Conservation (phyloP, 768 basidiomycete species). For the Vararia minispora region DNA sequence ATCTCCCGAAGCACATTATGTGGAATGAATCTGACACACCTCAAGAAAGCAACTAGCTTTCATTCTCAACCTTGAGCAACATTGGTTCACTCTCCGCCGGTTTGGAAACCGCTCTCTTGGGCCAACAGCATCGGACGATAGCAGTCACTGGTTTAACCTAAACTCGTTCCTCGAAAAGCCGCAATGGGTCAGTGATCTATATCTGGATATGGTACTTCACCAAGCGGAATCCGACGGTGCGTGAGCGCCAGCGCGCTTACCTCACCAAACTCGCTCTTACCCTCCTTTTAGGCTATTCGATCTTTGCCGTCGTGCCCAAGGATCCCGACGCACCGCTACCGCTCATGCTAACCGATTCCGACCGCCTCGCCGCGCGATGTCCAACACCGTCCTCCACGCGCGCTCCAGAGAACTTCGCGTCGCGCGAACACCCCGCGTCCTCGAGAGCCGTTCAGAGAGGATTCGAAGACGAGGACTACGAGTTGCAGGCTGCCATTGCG, state of each 20-base stretch:
- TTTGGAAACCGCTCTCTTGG: slow-evolving; percentile 45
- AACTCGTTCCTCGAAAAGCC: slow-evolving; percentile 64
- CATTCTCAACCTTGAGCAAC: slow-evolving; percentile 75
- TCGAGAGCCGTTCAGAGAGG: slow-evolving; percentile 20
- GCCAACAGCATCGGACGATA: slow-evolving; percentile 29
- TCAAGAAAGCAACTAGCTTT: slow-evolving; percentile 73
- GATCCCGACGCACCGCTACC: slow-evolving; percentile 43
- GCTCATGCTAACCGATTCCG: slow-evolving; percentile 58
- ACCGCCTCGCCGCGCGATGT: slow-evolving; percentile 55
- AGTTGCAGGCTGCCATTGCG: slow-evolving; percentile 79
- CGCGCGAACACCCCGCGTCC: slow-evolving; percentile 1
- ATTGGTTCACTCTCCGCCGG: slow-evolving; percentile 83
- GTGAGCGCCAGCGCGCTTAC: slow-evolving; percentile 7
- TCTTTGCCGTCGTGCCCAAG: slow-evolving; percentile 61
- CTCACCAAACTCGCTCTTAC: slow-evolving; percentile 1
- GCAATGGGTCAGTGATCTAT: slow-evolving; percentile 76
- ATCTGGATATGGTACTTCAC: slow-evolving; percentile 77
- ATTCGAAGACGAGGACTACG: slow-evolving; percentile 77
- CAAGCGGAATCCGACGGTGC: slow-evolving; percentile 80
- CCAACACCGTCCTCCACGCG: slow-evolving; percentile 37
- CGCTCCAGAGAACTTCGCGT: slow-evolving; percentile 8
- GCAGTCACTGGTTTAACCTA: slow-evolving; percentile 81
- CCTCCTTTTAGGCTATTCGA: slow-evolving; percentile 55
- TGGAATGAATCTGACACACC: slow-evolving; percentile 6
- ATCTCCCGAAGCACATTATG: no score